Percentiles rank a stretch among this genome's conserved stretches.
phyloP scores from a whole-genome alignment of 2,329 filamentous ascomycete genomes.

The Fusarium lyarnte region DNA sequence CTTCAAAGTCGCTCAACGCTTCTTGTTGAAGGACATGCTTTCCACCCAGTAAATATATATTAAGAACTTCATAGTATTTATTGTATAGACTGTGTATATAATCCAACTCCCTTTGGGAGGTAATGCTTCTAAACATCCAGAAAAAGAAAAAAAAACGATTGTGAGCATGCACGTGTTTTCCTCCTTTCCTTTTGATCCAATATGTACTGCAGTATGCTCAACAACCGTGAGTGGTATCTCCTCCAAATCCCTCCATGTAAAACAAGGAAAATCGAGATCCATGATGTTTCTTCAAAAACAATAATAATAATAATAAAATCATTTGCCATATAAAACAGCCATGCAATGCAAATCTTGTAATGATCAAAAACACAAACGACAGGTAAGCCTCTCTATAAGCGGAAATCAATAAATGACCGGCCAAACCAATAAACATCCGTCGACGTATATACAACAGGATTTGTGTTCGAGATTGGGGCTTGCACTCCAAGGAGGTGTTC shows the following conservation, averaged over 20 bases:
- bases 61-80: not conserved
- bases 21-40: not conserved
- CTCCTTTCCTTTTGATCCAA: slow-evolving; percentile 20
- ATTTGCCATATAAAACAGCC: slow-evolving; percentile 28
- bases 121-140: slow-evolving; percentile 19
- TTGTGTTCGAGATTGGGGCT: slow-evolving; percentile 34
- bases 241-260: slow-evolving; percentile 30
- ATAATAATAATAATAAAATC: not conserved
- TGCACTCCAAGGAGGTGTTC: slow-evolving; percentile 34
- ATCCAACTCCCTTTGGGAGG: not conserved
- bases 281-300: slow-evolving; percentile 20
- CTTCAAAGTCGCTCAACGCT: not conserved
- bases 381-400: slow-evolving; percentile 29
- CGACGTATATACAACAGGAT: slow-evolving; percentile 36
- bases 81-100: slow-evolving; percentile 12
- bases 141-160: slow-evolving; percentile 27
- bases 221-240: slow-evolving; percentile 37
- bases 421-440: slow-evolving; percentile 13
- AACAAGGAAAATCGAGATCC: slow-evolving; percentile 23
- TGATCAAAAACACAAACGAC: slow-evolving; percentile 16
- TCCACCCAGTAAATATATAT: not conserved
- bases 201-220: slow-evolving; percentile 35
- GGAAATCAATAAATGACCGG: slow-evolving; percentile 18
- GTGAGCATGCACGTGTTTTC: slow-evolving; percentile 26
- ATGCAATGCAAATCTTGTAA: slow-evolving; percentile 39